Evolutionary conservation across 768 basidiomycete genomes (phyloP).

Genomic region (Galerina sulciceps): DNA sequence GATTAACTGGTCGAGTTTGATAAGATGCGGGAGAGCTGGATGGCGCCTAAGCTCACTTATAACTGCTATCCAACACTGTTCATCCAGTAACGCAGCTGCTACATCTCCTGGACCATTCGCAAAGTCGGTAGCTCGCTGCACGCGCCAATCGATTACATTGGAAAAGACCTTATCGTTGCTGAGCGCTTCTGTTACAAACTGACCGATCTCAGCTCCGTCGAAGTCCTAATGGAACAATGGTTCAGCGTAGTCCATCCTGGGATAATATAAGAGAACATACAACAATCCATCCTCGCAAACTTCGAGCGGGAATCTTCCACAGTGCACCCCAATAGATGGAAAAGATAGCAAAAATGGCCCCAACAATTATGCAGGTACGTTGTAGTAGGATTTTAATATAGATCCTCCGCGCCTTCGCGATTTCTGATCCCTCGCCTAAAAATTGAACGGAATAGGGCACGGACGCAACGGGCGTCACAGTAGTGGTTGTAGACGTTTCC

Average conservation of each 20-base stretch:
- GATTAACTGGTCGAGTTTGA: slow-evolving; percentile 35
- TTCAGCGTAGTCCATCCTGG: not conserved
- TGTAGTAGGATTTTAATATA: slow-evolving; percentile 47
- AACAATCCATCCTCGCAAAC: slow-evolving; percentile 54
- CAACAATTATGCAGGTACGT: slow-evolving; percentile 40
- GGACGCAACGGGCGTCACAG: not conserved
- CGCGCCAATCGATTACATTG: slow-evolving; percentile 39
- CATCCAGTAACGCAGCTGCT: slow-evolving; percentile 40
- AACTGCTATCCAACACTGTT: slow-evolving; percentile 51
- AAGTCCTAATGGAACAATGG: slow-evolving; percentile 44
- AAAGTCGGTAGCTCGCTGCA: slow-evolving; percentile 35
- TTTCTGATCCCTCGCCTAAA: slow-evolving; percentile 19
- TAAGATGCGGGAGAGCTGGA: not conserved
- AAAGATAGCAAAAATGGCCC: slow-evolving; percentile 48
- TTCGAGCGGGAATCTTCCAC: slow-evolving; percentile 42
- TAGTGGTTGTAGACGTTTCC: not conserved
- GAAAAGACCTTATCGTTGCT: slow-evolving; percentile 22
- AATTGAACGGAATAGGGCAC: slow-evolving; percentile 22
- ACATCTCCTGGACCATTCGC: slow-evolving; percentile 43
- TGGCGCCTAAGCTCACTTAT: slow-evolving; percentile 34
- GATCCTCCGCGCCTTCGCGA: slow-evolving; percentile 31
- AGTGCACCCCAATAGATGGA: slow-evolving; percentile 64
- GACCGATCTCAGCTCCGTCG: slow-evolving; percentile 49
- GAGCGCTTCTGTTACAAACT: slow-evolving; percentile 40
- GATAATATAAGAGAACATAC: slow-evolving; percentile 32